Evolutionary conservation across 495 filamentous ascomycete genomes (phyloP).

Genomic region (Penicillium taxi): DNA sequence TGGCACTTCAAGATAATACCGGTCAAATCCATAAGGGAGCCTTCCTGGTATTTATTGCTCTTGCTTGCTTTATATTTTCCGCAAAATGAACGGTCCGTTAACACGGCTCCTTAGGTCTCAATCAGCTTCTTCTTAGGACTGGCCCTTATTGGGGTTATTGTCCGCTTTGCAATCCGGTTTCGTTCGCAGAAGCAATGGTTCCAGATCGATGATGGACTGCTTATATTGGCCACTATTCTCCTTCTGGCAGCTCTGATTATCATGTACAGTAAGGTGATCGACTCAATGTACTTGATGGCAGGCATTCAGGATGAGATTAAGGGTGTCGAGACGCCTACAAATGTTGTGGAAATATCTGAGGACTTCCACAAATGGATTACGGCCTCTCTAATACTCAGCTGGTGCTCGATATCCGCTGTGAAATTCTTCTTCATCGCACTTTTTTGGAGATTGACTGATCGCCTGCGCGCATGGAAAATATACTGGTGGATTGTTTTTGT

Average conservation of each 20-base stretch:
- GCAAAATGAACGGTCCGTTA: too few species aligned
- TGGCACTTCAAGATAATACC: not conserved
- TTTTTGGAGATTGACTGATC: slow-evolving; percentile 1
- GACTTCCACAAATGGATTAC: not conserved
- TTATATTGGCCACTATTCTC: not conserved
- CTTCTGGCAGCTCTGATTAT: not conserved
- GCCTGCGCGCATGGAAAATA: not conserved
- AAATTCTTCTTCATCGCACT: slow-evolving; percentile 1
- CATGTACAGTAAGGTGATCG: not conserved
- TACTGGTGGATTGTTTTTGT: slow-evolving; percentile 1
- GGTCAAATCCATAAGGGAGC: not conserved
- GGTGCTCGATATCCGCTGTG: not conserved
- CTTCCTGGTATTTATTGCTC: not conserved
- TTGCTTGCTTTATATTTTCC: not conserved
- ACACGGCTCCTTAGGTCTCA: slow-evolving; percentile 1
- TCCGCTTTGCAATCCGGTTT: not conserved
- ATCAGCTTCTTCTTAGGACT: not conserved
- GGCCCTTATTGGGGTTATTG: not conserved
- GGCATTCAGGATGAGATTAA: too few species aligned
- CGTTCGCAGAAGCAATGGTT: not conserved
- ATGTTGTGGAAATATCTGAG: not conserved
- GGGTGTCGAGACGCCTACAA: too few species aligned
- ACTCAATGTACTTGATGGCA: too few species aligned
- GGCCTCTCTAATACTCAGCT: not conserved
- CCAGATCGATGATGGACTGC: not conserved